These are phyloP conservation scores for Colletotrichum brevisporum DNA, from an alignment of 2,329 filamentous ascomycete species.

Conservation along the genomic window DNA sequence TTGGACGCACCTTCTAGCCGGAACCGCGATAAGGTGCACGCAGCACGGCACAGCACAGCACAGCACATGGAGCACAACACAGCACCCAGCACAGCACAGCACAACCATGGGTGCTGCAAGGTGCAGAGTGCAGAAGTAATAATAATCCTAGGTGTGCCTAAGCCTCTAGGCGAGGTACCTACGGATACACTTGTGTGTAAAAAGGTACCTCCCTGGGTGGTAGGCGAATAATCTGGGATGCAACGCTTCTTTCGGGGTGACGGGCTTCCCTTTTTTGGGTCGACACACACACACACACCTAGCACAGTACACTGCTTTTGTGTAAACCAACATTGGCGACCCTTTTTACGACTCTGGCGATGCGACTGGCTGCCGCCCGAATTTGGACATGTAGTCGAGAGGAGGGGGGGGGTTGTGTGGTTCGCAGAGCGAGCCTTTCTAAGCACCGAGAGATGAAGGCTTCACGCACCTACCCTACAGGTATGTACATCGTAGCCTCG, in stretches of 20 bases:
- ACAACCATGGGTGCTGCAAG: too few relatives aligned
- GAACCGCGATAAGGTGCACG: constrained; percentile 7
- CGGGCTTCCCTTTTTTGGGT: constrained; percentile 28
- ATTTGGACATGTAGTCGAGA: constrained; percentile 10
- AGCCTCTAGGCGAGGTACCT: too few relatives aligned
- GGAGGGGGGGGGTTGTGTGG: constrained; percentile 12
- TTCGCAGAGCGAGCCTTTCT: constrained; percentile 7
- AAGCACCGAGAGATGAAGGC: constrained; percentile 3
- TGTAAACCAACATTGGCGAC: not conserved
- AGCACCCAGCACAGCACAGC: constrained; percentile 1
- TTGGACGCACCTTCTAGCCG: constrained; percentile 15
- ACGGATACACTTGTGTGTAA: too few relatives aligned
- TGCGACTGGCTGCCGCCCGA: not conserved
- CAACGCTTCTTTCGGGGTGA: constrained; percentile 3
- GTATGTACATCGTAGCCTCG: too few relatives aligned
- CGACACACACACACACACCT: not conserved
- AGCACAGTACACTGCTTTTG: too few relatives aligned
- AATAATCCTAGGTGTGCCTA: constrained; percentile 26
- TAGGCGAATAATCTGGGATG: too few relatives aligned
- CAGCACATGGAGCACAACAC: too few relatives aligned
- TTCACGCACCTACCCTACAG: too few relatives aligned
- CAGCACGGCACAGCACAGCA: too few relatives aligned
- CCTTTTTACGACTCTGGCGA: not conserved
- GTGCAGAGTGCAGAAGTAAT: constrained; percentile 28
- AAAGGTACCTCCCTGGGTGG: too few relatives aligned